phyloP scores from a whole-genome alignment of 257 asterid species.

The Galeopsis tetrahit region DNA sequence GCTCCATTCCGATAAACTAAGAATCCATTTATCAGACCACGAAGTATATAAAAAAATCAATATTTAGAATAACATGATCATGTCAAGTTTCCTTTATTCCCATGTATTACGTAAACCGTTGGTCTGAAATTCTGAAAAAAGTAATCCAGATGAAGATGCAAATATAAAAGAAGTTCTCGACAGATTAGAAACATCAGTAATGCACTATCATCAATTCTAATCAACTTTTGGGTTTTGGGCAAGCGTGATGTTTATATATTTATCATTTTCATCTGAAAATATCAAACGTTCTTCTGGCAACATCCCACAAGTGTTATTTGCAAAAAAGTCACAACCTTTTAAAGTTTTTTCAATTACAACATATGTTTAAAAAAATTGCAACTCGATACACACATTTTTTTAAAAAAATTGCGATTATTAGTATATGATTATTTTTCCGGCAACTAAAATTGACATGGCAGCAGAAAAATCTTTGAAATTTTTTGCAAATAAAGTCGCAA shows the following conservation, averaged over 20 bases:
- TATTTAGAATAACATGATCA: neutral
- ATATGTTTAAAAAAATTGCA: too few species aligned
- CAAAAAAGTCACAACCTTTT: too few species aligned
- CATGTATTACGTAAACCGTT: neutral
- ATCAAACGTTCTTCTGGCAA: neutral
- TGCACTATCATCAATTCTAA: neutral
- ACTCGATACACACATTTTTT: too few species aligned
- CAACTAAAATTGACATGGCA: too few species aligned
- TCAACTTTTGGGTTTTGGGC: neutral
- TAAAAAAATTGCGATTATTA: too few species aligned
- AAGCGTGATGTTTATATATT: neutral
- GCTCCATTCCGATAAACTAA: slow-evolving; percentile 14
- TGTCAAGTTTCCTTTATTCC: slow-evolving; percentile 8
- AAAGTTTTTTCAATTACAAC: too few species aligned
- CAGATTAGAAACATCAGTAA: slow-evolving; percentile 7
- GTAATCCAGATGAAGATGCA: neutral
- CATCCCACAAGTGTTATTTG: neutral
- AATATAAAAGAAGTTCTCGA: neutral
- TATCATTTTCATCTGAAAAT: neutral
- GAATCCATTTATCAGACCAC: neutral
- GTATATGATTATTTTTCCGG: too few species aligned
- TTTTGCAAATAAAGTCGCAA: too few species aligned
- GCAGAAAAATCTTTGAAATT: too few species aligned
- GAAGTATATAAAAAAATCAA: neutral
- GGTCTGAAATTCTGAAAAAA: neutral